Evolutionary conservation across 805 yeast genomes (phyloP), one percentile per base, ranked within the genome.

Genomic region (Saccharomycopsis schoenii): DNA sequence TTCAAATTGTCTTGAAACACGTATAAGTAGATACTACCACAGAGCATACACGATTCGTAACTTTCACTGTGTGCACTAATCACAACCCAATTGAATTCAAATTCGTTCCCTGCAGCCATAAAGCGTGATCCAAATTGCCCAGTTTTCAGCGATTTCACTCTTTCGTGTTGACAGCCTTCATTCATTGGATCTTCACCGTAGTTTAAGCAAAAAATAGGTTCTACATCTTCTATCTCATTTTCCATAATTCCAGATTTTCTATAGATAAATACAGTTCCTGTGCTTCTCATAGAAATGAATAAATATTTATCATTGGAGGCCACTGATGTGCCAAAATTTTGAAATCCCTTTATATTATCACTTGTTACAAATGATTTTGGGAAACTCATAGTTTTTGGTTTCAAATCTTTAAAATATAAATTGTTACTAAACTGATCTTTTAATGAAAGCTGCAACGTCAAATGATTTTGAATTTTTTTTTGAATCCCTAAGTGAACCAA

Each of bases 11-110:
- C 50, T 25, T 12, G 52, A 21, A 54, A 10, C 36, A 34, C 29
- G 43, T 74, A 78, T 1, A 75, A 62, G 60, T 74, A 73, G 0
- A 76, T 72, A 2, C 73, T 69, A 2, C 86, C 87, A 57, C 79
- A 71, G 43, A 74, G 70, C 10, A 68, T 57, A 62, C 77, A 71
- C 0, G 57, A 39, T 0, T 62, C 68, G 12, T 67, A 60, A 0
- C 76, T 62, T 43, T 69, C 71, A 2, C 71, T 64, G 24, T 68
- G 69, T 6, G 74, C 68, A 61, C 74, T 67, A 65, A 68, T 37
- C 61, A 66, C 74, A 66, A 79, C 56, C 59, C 66, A 66, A 10
- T 65, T 64, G 14, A 67, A 68, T 2, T 67, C 69, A 25, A 25
- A 15, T 4, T 59, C 55, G 34, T 51, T 19, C 14, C 62, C 62